Conservation (phyloP, 2,329 filamentous ascomycete genomes). For the Xylaria sp. region DNA sequence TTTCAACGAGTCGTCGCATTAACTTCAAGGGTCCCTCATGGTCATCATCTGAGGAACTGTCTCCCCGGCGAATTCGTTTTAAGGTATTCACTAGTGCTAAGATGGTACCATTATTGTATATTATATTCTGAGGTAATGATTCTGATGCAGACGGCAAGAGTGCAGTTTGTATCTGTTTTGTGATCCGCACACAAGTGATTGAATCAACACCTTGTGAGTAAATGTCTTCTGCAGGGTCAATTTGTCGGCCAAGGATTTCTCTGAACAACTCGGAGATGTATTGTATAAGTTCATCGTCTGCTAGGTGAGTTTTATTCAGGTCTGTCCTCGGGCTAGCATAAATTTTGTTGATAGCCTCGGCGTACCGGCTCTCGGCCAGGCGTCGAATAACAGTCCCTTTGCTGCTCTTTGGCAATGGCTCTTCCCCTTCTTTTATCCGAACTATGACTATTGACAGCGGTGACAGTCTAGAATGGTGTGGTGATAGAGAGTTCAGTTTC, state of each 20-base stretch:
- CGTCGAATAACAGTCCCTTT: conserved; percentile 69
- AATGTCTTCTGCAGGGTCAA: conserved; percentile 59
- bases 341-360: conserved; percentile 56
- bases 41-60: not conserved
- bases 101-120: conserved; percentile 69
- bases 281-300: conserved; percentile 50
- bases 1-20: conserved; percentile 46
- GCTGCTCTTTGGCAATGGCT: conserved; percentile 66
- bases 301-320: conserved; percentile 34
- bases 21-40: conserved; percentile 36
- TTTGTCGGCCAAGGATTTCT: conserved; percentile 44
- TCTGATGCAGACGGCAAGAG: conserved; percentile 35
- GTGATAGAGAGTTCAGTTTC: conserved; percentile 59
- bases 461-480: conserved; percentile 62
- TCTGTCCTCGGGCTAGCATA: conserved; percentile 50
- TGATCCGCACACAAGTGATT: conserved; percentile 64
- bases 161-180: conserved; percentile 48
- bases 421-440: conserved; percentile 41
- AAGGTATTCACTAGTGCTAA: conserved; percentile 44
- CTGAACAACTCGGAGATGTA: conserved; percentile 50
- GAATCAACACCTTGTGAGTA: conserved; percentile 71
- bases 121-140: conserved; percentile 63
- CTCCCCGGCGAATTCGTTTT: conserved; percentile 8
- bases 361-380: conserved; percentile 62
- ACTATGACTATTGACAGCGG: conserved; percentile 62